These are phyloP conservation scores for Tetratostichococcus sp. DNA, from an alignment of 139 green algal species.

Conservation along the genomic window DNA sequence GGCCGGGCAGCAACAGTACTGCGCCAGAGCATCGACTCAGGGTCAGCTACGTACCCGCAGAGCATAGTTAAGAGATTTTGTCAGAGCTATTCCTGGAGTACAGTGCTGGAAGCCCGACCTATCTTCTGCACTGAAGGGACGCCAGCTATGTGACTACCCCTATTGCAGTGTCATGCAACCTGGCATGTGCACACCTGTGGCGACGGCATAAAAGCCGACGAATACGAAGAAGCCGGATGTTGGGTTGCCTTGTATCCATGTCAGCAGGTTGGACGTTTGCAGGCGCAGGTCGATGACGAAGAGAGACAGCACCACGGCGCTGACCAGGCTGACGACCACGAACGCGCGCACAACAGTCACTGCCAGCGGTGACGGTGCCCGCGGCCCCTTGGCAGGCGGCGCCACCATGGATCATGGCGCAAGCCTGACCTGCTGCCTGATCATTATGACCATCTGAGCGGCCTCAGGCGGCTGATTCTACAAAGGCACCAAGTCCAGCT, in stretches of 20 bases:
- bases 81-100: too few species aligned
- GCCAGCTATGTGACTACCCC: too few species aligned
- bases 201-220: background rate
- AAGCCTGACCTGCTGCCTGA: background rate
- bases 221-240: background rate
- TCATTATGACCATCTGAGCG: too few species aligned
- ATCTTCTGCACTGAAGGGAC: too few species aligned
- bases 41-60: too few species aligned
- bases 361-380: background rate
- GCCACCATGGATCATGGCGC: background rate
- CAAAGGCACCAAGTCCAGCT: too few species aligned
- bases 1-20: background rate
- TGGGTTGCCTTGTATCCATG: background rate
- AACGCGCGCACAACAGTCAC: background rate
- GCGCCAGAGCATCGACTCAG: background rate
- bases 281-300: background rate
- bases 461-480: too few species aligned
- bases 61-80: too few species aligned
- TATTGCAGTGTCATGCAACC: too few species aligned
- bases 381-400: background rate
- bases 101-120: too few species aligned
- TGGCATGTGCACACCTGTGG: background rate
- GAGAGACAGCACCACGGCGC: background rate
- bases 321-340: background rate
- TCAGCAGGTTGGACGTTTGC: background rate